phyloP scores from a whole-genome alignment of 805 yeast genomes.

The Danielia oregonensis region DNA sequence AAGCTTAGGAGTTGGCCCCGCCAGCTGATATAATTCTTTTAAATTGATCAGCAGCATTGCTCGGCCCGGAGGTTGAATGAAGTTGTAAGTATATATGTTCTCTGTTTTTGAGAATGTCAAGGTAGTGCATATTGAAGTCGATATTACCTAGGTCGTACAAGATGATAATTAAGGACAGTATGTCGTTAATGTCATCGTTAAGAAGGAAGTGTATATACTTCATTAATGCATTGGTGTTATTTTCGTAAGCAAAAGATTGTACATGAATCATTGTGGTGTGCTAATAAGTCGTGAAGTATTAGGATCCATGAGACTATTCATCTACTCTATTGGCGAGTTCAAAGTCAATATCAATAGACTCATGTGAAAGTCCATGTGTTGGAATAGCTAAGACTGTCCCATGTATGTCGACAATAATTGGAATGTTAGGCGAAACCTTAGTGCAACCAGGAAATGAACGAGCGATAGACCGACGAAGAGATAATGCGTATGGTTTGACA shows the following conservation, averaged over 20 bases:
- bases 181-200: too few species aligned
- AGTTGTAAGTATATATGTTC: background rate
- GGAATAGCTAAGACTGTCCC: background rate
- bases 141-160: too few species aligned
- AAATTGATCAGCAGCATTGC: slow-evolving; percentile 9
- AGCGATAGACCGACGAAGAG: too few species aligned
- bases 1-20: slow-evolving; percentile 15
- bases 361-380: background rate
- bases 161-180: too few species aligned
- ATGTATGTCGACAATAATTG: background rate
- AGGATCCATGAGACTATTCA: too few species aligned
- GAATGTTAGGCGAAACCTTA: slow-evolving; percentile 1
- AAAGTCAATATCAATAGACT: background rate
- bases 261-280: too few species aligned
- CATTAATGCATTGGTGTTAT: too few species aligned
- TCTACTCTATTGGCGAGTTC: too few species aligned
- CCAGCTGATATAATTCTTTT: slow-evolving; percentile 10
- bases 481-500: background rate
- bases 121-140: background rate
- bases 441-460: background rate
- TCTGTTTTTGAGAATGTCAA: background rate
- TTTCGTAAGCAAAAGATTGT: too few species aligned
- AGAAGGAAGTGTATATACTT: too few species aligned
- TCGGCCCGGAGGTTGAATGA: background rate
- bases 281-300: too few species aligned